A percentile compares a stretch with the other conserved stretches of the same genome.
Evolutionary conservation across 1,139 yeast species (phyloP).

Genomic region (Nematodospora anomalae): DNA sequence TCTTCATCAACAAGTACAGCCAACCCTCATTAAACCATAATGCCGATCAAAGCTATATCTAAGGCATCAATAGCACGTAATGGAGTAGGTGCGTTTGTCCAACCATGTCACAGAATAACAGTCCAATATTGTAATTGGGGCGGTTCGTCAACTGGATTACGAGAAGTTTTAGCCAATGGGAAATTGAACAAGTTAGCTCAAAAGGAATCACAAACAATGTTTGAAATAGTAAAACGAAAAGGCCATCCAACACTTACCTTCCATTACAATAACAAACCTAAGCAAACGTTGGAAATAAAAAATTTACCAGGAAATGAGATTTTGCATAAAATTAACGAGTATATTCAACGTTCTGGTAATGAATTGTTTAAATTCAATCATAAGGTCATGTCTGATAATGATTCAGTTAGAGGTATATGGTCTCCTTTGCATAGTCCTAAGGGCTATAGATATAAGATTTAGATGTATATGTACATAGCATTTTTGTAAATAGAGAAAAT

Average conservation of each 20-base stretch:
- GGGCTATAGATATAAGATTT: constrained; percentile 65
- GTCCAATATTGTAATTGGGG: constrained; percentile 92
- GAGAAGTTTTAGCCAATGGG: constrained; percentile 60
- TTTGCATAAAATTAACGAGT: constrained; percentile 59
- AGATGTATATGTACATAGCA: constrained; percentile 16
- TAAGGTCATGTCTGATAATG: constrained; percentile 76
- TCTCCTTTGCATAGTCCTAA: constrained; percentile 88
- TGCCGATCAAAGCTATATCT: constrained; percentile 54
- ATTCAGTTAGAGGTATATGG: constrained; percentile 95
- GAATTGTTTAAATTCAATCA: constrained; percentile 49
- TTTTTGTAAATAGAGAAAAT: no score
- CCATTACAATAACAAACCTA: constrained; percentile 46
- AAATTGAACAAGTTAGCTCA: constrained; percentile 59
- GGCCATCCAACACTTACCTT: constrained; percentile 87
- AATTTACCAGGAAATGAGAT: constrained; percentile 61
- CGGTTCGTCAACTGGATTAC: constrained; percentile 85
- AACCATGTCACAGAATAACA: constrained; percentile 71
- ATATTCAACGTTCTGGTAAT: constrained; percentile 42
- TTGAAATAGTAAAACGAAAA: constrained; percentile 63
- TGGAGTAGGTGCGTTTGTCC: constrained; percentile 78
- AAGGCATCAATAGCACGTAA: constrained; percentile 64
- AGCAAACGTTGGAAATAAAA: constrained; percentile 49
- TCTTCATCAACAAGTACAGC: background rate
- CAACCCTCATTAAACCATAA: constrained; percentile 13
- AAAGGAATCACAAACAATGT: constrained; percentile 64